These are phyloP conservation scores for Phtheirospermum japonicum DNA, from an alignment of 257 asterid species.

Conservation along the genomic window DNA sequence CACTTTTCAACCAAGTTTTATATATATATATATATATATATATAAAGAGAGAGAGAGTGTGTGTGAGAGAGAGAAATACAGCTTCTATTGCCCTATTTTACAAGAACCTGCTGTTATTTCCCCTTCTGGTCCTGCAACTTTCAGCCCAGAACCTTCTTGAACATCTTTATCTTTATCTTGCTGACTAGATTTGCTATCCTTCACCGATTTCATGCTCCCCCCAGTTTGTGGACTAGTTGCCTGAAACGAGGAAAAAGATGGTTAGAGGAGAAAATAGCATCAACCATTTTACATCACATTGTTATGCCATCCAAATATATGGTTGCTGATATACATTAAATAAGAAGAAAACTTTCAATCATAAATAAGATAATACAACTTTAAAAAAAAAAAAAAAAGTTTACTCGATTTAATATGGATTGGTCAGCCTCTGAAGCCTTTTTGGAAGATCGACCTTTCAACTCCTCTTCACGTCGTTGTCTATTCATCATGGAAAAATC, in stretches of 20 bases:
- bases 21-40: too few species aligned
- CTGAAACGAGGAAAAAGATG: constrained; percentile 32
- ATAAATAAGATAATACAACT: constrained; percentile 51
- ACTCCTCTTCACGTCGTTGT: constrained; percentile 95
- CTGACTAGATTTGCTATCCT: constrained; percentile 65
- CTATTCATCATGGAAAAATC: constrained; percentile 74
- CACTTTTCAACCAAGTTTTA: not conserved
- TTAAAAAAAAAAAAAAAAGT: not conserved
- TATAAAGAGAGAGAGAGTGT: too few species aligned
- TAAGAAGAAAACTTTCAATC: not conserved
- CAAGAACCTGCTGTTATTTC: constrained; percentile 90
- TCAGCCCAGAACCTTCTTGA: constrained; percentile 70
- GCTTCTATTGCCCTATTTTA: not conserved
- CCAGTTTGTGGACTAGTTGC: constrained; percentile 97
- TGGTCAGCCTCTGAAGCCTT: constrained; percentile 80
- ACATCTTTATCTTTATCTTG: constrained; percentile 69
- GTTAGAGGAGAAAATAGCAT: too few species aligned
- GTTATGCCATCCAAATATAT: too few species aligned
- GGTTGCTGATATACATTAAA: too few species aligned
- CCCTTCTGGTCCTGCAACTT: constrained; percentile 95
- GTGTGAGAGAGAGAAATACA: too few species aligned
- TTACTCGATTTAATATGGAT: constrained; percentile 74
- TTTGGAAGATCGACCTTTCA: constrained; percentile 78
- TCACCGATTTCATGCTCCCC: constrained; percentile 77
- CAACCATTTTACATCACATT: too few species aligned